These are phyloP conservation scores for Cornus controversa DNA, from an alignment of 148 eudicot species.

Conservation along the genomic window DNA sequence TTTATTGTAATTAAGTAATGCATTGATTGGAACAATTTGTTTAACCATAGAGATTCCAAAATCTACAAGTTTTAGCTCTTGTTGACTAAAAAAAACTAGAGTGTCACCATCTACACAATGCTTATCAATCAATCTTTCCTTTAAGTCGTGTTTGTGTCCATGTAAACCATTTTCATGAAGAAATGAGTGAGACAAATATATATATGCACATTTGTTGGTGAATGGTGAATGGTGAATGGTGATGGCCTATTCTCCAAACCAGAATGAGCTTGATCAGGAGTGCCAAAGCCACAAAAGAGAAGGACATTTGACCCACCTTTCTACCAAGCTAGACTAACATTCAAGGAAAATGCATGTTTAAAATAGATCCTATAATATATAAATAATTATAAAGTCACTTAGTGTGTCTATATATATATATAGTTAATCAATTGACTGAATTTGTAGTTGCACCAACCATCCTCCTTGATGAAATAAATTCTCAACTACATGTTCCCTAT, in stretches of 20 bases:
- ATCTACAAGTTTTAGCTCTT: no score
- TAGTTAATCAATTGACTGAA: not conserved
- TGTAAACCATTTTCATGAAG: not conserved
- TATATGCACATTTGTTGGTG: no score
- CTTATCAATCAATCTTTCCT: not conserved
- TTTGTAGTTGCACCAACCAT: slow-evolving; percentile 26
- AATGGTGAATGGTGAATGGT: no score
- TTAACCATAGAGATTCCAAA: no score
- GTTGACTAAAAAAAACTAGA: not conserved
- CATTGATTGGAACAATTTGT: no score
- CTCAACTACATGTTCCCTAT: not conserved
- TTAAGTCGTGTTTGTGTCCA: not conserved
- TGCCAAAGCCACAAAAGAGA: not conserved
- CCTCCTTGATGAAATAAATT: slow-evolving; percentile 3
- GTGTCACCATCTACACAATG: not conserved
- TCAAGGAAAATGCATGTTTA: not conserved
- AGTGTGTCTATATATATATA: not conserved
- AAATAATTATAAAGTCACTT: no score
- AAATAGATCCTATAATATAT: not conserved
- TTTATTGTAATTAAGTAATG: no score
- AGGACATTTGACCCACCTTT: not conserved
- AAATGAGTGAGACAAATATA: no score
- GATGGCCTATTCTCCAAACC: no score
- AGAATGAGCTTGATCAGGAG: no score
- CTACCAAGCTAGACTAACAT: not conserved